These are phyloP conservation scores for Alloteropsis semialata DNA, from an alignment of 176 grass and related monocot species.

Conservation along the genomic window DNA sequence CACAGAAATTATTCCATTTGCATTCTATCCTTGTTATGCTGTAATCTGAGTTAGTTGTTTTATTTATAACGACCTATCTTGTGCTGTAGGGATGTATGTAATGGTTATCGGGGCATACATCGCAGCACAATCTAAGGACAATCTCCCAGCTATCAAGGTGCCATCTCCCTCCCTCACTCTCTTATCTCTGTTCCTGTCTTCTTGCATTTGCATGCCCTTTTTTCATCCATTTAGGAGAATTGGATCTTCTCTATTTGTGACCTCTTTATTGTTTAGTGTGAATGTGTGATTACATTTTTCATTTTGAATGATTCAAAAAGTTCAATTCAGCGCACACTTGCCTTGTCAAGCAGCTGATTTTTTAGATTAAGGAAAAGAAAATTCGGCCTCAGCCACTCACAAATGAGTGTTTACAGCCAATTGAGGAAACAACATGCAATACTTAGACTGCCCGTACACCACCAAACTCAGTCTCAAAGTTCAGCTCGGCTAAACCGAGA, in stretches of 20 bases:
- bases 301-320: not conserved
- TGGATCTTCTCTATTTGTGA: not conserved
- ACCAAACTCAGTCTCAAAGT: too few species aligned
- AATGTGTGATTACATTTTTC: not conserved
- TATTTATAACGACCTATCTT: constrained; percentile 14
- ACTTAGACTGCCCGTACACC: too few species aligned
- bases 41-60: not conserved
- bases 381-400: too few species aligned
- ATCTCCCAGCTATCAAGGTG: constrained; percentile 54
- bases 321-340: not conserved
- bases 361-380: too few species aligned
- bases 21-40: not conserved
- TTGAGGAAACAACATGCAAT: too few species aligned
- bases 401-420: too few species aligned
- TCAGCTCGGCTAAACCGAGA: too few species aligned
- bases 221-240: not conserved
- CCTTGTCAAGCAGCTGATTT: not conserved
- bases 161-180: not conserved
- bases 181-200: not conserved
- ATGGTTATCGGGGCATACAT: constrained; percentile 67
- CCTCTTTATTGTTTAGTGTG: not conserved
- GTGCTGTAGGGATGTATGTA: constrained; percentile 70
- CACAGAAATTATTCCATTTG: not conserved
- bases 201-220: constrained; percentile 7
- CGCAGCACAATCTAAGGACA: constrained; percentile 3